phyloP scores from a whole-genome alignment of 202 grass and related monocot genomes.

The Dendrocalamus latiflorus region DNA sequence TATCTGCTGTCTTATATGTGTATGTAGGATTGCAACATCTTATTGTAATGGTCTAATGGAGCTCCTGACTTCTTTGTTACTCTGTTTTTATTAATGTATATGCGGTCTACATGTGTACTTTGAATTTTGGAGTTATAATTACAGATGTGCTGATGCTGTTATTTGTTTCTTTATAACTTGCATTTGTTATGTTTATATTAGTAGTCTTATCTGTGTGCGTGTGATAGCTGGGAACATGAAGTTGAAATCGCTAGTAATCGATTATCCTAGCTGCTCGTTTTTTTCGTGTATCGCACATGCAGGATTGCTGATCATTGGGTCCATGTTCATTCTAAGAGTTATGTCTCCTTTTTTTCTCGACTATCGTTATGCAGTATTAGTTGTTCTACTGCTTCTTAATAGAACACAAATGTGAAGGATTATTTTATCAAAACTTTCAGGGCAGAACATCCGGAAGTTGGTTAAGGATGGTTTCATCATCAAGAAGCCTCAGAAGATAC shows the following conservation, averaged over 20 bases:
- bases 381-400: not conserved
- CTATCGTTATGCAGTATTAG: not conserved
- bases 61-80: not conserved
- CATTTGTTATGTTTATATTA: not conserved
- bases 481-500: slow-evolving; percentile 70
- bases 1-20: not conserved
- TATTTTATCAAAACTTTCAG: slow-evolving; percentile 16
- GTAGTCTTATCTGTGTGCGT: not conserved
- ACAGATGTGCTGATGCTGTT: not conserved
- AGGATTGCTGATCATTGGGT: not conserved
- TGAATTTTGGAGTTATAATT: not conserved
- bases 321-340: not conserved
- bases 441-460: slow-evolving; percentile 64
- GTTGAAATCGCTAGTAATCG: too few relatives aligned
- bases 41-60: not conserved
- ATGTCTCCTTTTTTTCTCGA: not conserved
- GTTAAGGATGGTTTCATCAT: slow-evolving; percentile 81
- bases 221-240: too few relatives aligned
- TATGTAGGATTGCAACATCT: not conserved
- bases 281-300: too few relatives aligned
- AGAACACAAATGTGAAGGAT: not conserved
- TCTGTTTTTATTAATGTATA: not conserved
- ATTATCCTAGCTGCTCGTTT: too few relatives aligned
- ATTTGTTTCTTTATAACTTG: not conserved
- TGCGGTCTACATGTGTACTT: not conserved